Conservation (phyloP, 1,139 yeast genomes). For the Kluyveromyces sp. region DNA sequence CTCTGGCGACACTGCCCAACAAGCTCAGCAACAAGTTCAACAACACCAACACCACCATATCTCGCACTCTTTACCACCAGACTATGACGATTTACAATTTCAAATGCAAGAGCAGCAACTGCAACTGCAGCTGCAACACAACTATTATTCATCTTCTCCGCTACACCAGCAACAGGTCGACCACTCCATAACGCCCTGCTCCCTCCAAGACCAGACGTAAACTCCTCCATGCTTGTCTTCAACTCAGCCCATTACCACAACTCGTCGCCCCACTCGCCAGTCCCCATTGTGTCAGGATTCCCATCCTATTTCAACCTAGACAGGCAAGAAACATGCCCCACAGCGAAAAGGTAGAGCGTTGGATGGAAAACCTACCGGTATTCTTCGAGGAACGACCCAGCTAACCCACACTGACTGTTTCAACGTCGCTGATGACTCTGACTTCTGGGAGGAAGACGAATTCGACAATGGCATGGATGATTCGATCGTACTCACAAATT, state of each 20-base stretch:
- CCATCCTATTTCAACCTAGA: constrained; percentile 51
- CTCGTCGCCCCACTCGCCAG: not conserved
- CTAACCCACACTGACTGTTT: constrained; percentile 18
- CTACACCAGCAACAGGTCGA: not conserved
- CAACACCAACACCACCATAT: too few species aligned
- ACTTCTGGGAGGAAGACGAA: constrained; percentile 29
- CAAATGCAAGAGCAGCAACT: not conserved
- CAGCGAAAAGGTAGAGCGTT: constrained; percentile 51
- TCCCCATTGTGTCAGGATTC: constrained; percentile 18
- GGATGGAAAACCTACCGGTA: constrained; percentile 54
- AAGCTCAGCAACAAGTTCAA: not conserved
- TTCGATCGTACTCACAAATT: constrained; percentile 15
- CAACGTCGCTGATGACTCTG: constrained; percentile 15
- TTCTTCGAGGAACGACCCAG: constrained; percentile 13
- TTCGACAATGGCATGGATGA: constrained; percentile 15
- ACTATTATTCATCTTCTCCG: not conserved
- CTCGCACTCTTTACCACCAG: constrained; percentile 1
- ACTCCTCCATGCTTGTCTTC: constrained; percentile 4
- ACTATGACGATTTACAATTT: constrained; percentile 1
- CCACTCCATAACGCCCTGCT: not conserved
- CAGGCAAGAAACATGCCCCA: constrained; percentile 50
- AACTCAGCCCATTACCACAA: not conserved
- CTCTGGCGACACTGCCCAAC: not conserved
- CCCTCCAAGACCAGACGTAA: constrained; percentile 1
- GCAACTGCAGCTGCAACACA: not conserved